A percentile compares a stretch with the other conserved stretches of the same genome.
phyloP scores from a whole-genome alignment of 176 grass and related monocot genomes.

The Carex pumila region DNA sequence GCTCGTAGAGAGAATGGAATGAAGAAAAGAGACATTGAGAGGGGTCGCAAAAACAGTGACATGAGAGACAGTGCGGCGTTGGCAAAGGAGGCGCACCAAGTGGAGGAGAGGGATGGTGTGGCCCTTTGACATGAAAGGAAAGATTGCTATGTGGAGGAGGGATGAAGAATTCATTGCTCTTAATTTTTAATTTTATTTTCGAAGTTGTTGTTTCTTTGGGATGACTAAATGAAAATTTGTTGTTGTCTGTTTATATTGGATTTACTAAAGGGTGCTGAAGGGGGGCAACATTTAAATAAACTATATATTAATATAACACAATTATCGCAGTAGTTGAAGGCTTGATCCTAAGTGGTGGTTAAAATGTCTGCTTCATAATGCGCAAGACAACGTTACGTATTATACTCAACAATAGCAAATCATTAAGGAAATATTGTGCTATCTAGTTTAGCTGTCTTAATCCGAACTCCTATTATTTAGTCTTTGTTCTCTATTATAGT shows the following conservation, averaged over 20 bases:
- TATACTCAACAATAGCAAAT: no score
- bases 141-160: conserved; percentile 25
- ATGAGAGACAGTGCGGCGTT: conserved; percentile 1
- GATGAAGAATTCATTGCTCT: neutral
- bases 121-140: conserved; percentile 38
- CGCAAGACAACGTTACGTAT: no score
- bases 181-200: neutral
- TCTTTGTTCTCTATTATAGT: no score
- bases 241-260: neutral
- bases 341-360: no score
- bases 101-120: conserved; percentile 33
- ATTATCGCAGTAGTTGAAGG: neutral
- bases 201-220: neutral
- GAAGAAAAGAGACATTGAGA: conserved; percentile 22
- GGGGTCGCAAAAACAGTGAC: conserved; percentile 29
- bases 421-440: no score
- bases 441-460: no score
- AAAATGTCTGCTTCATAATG: no score
- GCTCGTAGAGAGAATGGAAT: neutral
- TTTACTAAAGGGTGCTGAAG: neutral
- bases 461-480: no score
- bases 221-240: neutral
- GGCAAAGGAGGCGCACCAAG: conserved; percentile 25
- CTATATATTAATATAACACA: no score
- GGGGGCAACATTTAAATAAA: no score